Base-by-base conservation (phyloP, 2,329 filamentous ascomycete species). In the Penicillium psychrosexuale region DNA sequence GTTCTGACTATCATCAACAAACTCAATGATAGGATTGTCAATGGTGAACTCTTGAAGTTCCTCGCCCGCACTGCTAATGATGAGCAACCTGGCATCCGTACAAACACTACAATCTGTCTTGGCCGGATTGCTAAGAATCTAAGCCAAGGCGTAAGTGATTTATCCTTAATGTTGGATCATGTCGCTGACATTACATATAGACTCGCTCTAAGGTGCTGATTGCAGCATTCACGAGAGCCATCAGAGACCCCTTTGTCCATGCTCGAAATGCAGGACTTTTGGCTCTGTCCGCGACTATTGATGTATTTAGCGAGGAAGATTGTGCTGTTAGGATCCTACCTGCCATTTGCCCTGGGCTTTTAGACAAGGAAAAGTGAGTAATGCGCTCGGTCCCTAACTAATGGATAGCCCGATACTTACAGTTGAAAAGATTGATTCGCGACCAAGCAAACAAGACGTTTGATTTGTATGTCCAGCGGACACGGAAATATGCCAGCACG, bases 31-130 rank as follows among this genome's bases (percentile, higher is more conserved):
- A 85, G 94, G 36, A 89, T 89, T 8, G 87, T 97, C 64, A 99
- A 99, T 63, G 93, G 94, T 51, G 94, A 99, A 64, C 80, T 99
- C 11, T 78, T 99, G 22, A 89, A 89, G 65, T 88, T 96, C 68
- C 81, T 99, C 28, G 94, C 94, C 40, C 97, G 96, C 72, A 97
- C 93, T 1, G 91, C 94, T 43, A 99, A 97, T 65, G 94, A 99
- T 60, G 94, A 97, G 66, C 93, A 99, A 68, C 91, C 94, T 1
- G 94, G 94, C 0, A 99, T 99, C 61, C 85, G 94, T 58, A 99
- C 94, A 8, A 99, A 99, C 71, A 99, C 94, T 0, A 99, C 94
- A 1, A 99, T 99, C 53, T 97, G 93, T 69, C 77, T 99, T 0
- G 94, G 94, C 22, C 97, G 97, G 69, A 97, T 99, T 64, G 92